Evolutionary conservation across 2,329 filamentous ascomycete genomes (phyloP).

Genomic region (Colletotrichum cuscutae): DNA sequence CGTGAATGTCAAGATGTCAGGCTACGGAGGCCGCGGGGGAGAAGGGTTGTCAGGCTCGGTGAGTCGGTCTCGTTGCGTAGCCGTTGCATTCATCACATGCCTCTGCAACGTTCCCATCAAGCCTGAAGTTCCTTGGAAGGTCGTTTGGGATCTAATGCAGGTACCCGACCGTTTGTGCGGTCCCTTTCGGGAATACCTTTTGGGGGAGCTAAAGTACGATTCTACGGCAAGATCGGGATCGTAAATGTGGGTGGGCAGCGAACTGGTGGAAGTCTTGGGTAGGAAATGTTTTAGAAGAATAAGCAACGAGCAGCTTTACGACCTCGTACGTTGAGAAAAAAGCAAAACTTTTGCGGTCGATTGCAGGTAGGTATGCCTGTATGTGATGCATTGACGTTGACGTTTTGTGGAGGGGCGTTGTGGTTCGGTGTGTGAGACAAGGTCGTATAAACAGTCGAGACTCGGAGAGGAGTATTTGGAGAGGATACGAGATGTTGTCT

Average conservation of each 20-base stretch:
- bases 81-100: neutral
- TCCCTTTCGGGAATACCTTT: neutral
- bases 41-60: neutral
- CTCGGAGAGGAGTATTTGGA: neutral
- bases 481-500: neutral
- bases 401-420: neutral
- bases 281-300: neutral
- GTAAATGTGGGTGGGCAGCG: neutral
- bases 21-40: too few species aligned
- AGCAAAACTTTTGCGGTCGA: neutral
- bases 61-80: too few species aligned
- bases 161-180: neutral
- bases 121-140: neutral
- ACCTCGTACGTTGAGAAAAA: neutral
- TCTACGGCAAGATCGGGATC: neutral
- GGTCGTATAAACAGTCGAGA: neutral
- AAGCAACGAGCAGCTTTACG: neutral
- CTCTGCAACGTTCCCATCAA: neutral
- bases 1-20: neutral
- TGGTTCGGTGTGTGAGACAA: neutral
- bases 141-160: neutral
- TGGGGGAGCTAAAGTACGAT: neutral
- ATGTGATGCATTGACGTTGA: slow-evolving; percentile 9
- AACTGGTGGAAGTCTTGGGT: too few species aligned
- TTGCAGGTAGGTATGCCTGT: neutral